These are phyloP conservation scores for Kalmanozyma brasiliensis DNA, from an alignment of 1,284 basidiomycete species.

Conservation along the genomic window DNA sequence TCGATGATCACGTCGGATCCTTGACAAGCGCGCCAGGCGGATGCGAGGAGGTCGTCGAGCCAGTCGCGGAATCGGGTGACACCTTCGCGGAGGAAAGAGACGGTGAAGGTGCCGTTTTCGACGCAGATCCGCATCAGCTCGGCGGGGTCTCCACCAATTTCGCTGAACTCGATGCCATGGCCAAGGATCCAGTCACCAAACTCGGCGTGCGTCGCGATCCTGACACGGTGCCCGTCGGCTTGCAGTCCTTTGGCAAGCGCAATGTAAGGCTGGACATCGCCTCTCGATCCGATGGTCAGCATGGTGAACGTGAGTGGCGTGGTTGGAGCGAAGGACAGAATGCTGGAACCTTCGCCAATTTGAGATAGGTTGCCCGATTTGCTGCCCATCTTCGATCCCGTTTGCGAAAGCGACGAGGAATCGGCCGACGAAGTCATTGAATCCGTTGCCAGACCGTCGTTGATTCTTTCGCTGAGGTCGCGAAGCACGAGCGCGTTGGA, in stretches of 20 bases:
- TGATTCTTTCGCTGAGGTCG: constrained; percentile 55
- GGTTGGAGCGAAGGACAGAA: constrained; percentile 46
- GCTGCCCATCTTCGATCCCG: constrained; percentile 9
- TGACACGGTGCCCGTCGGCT: constrained; percentile 84
- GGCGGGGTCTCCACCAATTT: constrained; percentile 94
- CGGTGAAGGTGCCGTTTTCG: constrained; percentile 83
- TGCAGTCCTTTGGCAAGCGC: constrained; percentile 90
- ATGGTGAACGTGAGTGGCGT: constrained; percentile 74
- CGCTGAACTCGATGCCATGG: constrained; percentile 86
- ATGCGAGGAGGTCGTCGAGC: constrained; percentile 92
- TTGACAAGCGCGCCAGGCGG: constrained; percentile 94
- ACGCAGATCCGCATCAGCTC: constrained; percentile 76
- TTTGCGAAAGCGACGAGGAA: constrained; percentile 31
- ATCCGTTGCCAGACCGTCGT: constrained; percentile 23
- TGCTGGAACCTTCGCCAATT: constrained; percentile 30
- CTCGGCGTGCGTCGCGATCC: constrained; percentile 92
- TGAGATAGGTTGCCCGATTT: constrained; percentile 21
- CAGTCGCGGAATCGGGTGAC: constrained; percentile 94
- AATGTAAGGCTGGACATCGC: constrained; percentile 84
- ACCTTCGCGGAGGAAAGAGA: constrained; percentile 90
- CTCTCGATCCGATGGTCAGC: constrained; percentile 91
- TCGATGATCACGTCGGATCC: constrained; percentile 92
- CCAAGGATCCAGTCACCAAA: constrained; percentile 95
- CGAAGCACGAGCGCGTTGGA: constrained; percentile 52
- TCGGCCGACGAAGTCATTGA: constrained; percentile 33